These are phyloP conservation scores for Biscogniauxia marginata DNA, from an alignment of 2,329 filamentous ascomycete species.

Conservation along the genomic window DNA sequence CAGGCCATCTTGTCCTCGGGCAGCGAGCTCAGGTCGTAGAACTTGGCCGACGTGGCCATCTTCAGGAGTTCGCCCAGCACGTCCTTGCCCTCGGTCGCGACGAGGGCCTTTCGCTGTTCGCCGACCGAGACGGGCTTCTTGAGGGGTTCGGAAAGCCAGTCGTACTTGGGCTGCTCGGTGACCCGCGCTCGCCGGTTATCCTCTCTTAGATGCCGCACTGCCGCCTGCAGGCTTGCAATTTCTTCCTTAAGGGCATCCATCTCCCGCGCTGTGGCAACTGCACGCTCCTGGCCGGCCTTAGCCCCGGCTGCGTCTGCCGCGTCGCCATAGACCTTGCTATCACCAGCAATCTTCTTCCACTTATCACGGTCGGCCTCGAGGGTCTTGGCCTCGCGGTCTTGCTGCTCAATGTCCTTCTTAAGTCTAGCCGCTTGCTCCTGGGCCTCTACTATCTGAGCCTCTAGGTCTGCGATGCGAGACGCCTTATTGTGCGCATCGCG, in stretches of 20 bases:
- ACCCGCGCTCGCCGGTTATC: constrained; percentile 64
- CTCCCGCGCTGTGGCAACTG: constrained; percentile 69
- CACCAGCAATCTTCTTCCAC: constrained; percentile 69
- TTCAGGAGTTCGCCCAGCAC: constrained; percentile 64
- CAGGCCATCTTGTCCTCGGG: constrained; percentile 63
- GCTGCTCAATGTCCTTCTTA: constrained; percentile 63
- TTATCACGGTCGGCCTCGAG: constrained; percentile 67
- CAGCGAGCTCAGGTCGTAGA: constrained; percentile 59
- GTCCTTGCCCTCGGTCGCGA: constrained; percentile 62
- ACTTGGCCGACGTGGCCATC: constrained; percentile 53
- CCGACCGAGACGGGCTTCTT: constrained; percentile 48
- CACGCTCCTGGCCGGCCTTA: constrained; percentile 62
- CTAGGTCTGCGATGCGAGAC: constrained; percentile 64
- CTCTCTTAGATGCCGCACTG: constrained; percentile 65
- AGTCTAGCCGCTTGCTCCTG: constrained; percentile 52
- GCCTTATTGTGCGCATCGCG: constrained; percentile 78
- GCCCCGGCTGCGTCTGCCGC: constrained; percentile 42
- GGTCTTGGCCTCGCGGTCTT: constrained; percentile 63
- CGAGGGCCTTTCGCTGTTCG: constrained; percentile 58
- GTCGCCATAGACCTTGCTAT: constrained; percentile 56
- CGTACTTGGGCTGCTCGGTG: constrained; percentile 52
- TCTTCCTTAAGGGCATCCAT: constrained; percentile 71
- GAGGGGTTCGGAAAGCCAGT: constrained; percentile 66
- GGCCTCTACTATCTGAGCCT: constrained; percentile 55
- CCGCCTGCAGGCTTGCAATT: constrained; percentile 61